Evolutionary conservation across 306 rosid species (phyloP), one percentile per base, ranked within the genome.

Genomic region (Prunus dulcis): DNA sequence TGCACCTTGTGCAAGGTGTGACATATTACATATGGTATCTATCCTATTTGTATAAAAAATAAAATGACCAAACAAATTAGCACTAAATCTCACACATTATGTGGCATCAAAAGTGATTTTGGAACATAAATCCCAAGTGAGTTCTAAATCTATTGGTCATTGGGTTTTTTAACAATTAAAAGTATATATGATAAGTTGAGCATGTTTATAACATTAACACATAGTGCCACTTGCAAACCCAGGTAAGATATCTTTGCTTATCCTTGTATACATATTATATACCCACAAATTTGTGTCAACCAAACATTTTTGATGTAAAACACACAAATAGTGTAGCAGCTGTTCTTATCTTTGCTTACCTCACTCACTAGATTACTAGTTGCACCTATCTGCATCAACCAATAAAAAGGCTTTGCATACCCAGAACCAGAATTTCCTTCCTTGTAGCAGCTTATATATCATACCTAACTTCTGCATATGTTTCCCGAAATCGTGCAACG

Each of bases 1-100:
- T 41, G 53, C 70, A 10, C 50, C n/a, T 23, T 50, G 81, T 87
- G 2, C 74, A 72, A 68, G 70, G 63, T 73, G 84, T 62, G 71
- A 63, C 80, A 72, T 49, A 43, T 49, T 41, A 27, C 79, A 57
- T 34, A 58, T 68, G 38, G 62, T 60, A 10, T 50, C 28, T 41
- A 74, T 55, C 67, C 61, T 51, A 9, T 55, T 19, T 22, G 71
- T 64, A 38, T 38, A 34, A 46, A 72, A 49, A 22, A 38, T 17
- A 34, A 14, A 43, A 20, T 56, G 60, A 43, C 30, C 75, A 27
- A 56, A 22, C 61, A 19, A 30, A 22, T 73, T 11, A 10, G 53
- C 67, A 65, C 64, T 46, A 10, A 41, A 73, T 41, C 38, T 47
- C 43, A 17, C 57, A 67, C 78, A 57, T 55, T 45, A 3, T 2